Conservation (phyloP, 2,329 filamentous ascomycete species). For the Teratosphaeria nubilosa region DNA sequence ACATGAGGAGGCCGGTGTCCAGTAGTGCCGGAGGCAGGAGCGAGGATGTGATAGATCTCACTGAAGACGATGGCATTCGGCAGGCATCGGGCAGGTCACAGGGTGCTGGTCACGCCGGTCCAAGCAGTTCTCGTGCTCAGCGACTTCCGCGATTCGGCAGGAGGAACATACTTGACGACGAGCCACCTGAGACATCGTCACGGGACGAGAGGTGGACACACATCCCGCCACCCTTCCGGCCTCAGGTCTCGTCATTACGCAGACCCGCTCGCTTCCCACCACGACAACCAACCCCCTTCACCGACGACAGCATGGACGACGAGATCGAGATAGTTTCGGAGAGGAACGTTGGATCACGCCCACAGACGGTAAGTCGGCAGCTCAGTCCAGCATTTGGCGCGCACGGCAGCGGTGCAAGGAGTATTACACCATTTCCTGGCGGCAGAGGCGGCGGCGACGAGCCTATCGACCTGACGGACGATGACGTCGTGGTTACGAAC, state of each 20-base stretch:
- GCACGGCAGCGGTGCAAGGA: slow-evolving; percentile 5
- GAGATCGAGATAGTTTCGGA: slow-evolving; percentile 11
- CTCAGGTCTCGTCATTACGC: slow-evolving; percentile 5
- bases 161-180: slow-evolving; percentile 16
- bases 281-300: not conserved
- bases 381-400: slow-evolving; percentile 1
- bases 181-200: not conserved
- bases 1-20: slow-evolving; percentile 42
- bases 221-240: not conserved
- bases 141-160: slow-evolving; percentile 31
- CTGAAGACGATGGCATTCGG: slow-evolving; percentile 16
- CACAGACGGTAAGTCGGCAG: slow-evolving; percentile 8
- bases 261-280: not conserved
- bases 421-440: slow-evolving; percentile 15
- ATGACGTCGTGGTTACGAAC: slow-evolving; percentile 22
- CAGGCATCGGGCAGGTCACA: not conserved
- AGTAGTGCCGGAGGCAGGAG: slow-evolving; percentile 12
- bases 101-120: not conserved
- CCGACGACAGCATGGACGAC: slow-evolving; percentile 2
- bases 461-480: slow-evolving; percentile 26
- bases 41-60: slow-evolving; percentile 28
- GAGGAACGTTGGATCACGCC: slow-evolving; percentile 7
- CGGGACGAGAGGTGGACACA: not conserved
- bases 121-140: slow-evolving; percentile 20
- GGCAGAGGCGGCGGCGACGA: slow-evolving; percentile 9